phyloP scores from a whole-genome alignment of 352 stramenopile genomes.

The Phytophthora capsici region DNA sequence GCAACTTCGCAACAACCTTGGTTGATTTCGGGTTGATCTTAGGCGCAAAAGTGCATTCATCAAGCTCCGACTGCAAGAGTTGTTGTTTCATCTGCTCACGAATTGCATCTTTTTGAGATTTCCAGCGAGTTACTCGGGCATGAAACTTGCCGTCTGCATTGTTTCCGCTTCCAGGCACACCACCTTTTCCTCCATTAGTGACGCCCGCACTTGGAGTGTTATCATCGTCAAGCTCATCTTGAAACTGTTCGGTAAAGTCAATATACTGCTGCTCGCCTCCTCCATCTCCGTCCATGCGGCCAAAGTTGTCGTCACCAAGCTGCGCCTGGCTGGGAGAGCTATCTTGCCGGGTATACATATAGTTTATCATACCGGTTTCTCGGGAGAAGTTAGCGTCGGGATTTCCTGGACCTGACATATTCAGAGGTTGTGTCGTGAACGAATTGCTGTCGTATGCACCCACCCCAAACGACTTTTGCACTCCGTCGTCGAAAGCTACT shows the following conservation, averaged over 20 bases:
- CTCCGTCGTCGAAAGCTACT: constrained; percentile 4
- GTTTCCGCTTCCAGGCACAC: constrained; percentile 23
- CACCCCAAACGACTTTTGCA: constrained; percentile 13
- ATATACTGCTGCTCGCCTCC: constrained; percentile 45
- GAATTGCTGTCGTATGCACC: constrained; percentile 2
- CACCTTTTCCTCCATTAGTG: constrained; percentile 34
- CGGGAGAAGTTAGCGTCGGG: background rate
- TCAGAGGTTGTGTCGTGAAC: background rate
- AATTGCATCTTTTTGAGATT: constrained; percentile 77
- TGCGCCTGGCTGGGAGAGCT: constrained; percentile 7
- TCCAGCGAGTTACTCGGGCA: constrained; percentile 75
- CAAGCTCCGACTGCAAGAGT: constrained; percentile 68
- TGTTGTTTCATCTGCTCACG: constrained; percentile 86
- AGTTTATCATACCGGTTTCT: constrained; percentile 20
- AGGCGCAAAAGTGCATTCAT: constrained; percentile 81
- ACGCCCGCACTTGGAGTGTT: constrained; percentile 5
- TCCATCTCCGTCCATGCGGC: constrained; percentile 5
- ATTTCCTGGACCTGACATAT: background rate
- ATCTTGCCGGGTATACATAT: constrained; percentile 39
- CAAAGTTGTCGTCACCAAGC: constrained; percentile 14
- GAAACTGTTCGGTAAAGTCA: constrained; percentile 59
- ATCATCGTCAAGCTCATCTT: constrained; percentile 39
- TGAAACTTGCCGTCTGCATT: constrained; percentile 66
- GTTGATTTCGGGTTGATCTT: constrained; percentile 81
- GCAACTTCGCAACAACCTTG: constrained; percentile 68